These are phyloP conservation scores for Pyrenophora graminea DNA, from an alignment of 2,329 filamentous ascomycete species.

Conservation along the genomic window DNA sequence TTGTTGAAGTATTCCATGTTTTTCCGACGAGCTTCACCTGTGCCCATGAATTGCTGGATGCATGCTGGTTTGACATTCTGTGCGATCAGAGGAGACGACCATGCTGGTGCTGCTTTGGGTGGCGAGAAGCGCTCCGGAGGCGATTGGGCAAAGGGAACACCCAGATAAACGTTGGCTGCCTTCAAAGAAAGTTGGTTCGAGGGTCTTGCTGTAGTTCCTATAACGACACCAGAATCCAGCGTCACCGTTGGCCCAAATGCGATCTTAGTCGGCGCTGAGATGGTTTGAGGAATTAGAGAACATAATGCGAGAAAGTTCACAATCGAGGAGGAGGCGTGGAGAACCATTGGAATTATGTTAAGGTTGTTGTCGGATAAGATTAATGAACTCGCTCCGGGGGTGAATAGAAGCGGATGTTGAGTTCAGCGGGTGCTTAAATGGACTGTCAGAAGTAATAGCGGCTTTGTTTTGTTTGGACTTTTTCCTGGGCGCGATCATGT, in stretches of 20 bases:
- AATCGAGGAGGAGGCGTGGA: neutral
- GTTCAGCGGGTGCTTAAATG: too few species aligned
- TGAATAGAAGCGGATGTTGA: too few species aligned
- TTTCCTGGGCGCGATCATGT: too few species aligned
- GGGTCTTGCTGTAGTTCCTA: constrained; percentile 13
- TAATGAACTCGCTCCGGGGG: too few species aligned
- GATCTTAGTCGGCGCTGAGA: neutral
- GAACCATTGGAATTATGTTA: neutral
- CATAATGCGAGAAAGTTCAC: neutral
- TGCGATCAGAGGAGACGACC: constrained; percentile 16
- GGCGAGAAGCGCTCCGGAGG: constrained; percentile 22
- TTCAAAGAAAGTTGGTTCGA: constrained; percentile 11
- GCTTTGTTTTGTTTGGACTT: too few species aligned
- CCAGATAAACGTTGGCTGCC: constrained; percentile 19
- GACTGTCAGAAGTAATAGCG: too few species aligned
- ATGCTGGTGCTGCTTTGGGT: constrained; percentile 17
- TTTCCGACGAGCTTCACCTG: constrained; percentile 16
- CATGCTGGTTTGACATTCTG: constrained; percentile 18
- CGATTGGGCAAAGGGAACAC: constrained; percentile 22
- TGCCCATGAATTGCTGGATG: constrained; percentile 19
- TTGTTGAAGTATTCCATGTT: constrained; percentile 19
- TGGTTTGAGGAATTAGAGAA: neutral
- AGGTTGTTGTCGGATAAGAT: too few species aligned
- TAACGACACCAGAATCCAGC: constrained; percentile 9
- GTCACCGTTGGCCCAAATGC: constrained; percentile 7